Base-by-base conservation (phyloP, 2,329 filamentous ascomycete species). In the Epichloe sibirici region DNA sequence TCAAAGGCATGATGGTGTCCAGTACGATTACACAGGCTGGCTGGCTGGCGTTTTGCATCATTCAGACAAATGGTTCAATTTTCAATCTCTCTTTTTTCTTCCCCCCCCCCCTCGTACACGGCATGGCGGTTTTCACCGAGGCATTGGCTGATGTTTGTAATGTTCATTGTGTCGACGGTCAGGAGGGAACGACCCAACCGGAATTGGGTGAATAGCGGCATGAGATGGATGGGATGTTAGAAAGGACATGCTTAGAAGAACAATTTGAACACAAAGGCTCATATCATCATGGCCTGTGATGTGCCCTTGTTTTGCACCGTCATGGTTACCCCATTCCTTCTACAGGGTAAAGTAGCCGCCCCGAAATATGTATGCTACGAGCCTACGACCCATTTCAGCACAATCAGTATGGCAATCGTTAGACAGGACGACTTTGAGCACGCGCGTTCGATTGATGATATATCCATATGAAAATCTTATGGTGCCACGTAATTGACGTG, bases 161-260 rank as follows among this genome's bases (percentile, higher is more conserved):
- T 48, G 45, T 34, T 48, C 39, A 37, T 21, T 45, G 39, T 5
- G 13, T 43, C n/a, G 23, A 49, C 28, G 34, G 43, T 39, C 31
- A 52, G 38, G 43, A 52, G 49, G 50, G 55, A 17, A 37, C 50
- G 56, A 17, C 42, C 31, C 17, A 15, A 35, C 13, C 17, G 42
- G 51, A 17, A 47, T 44, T 44, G 37, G 51, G 28, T 37, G 35
- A 46, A 25, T 31, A 42, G 47, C 23, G 34, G 34, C 42, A 45
- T 56, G 56, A 52, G 51, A 59, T 59, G 58, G 57, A 58, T 49
- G 55, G 52, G 55, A 56, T 21, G 31, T 37, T 28, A 31, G 23
- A 48, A 40, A 31, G 11, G 21, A 40, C 21, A 48, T 11, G 37
- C 37, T 21, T 9, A 40, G 12, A 15, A 31, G 9, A 48, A 48